phyloP scores from a whole-genome alignment of 2,329 filamentous ascomycete genomes.

The Penicillium capsulatum region DNA sequence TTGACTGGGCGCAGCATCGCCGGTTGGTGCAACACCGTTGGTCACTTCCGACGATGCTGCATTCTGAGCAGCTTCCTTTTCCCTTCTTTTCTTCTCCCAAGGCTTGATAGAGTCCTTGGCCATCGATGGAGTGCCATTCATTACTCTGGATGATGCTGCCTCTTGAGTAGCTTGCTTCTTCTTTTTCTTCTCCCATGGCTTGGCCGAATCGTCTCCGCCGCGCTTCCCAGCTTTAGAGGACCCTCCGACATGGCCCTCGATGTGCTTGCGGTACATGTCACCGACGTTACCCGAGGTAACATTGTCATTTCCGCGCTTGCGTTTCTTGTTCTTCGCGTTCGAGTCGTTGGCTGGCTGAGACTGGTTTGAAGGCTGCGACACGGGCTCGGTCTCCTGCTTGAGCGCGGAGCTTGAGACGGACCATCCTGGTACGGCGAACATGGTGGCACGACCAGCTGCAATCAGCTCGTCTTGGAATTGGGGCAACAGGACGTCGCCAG shows the following conservation, averaged over 20 bases:
- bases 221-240: constrained; percentile 15
- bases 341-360: constrained; percentile 34
- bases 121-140: background rate
- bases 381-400: constrained; percentile 61
- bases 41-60: background rate
- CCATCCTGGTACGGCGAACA: constrained; percentile 96
- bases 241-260: constrained; percentile 58
- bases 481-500: too few relatives aligned
- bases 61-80: background rate
- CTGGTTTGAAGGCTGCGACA: constrained; percentile 61
- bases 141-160: background rate
- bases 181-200: constrained; percentile 16
- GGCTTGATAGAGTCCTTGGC: constrained; percentile 13
- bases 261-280: constrained; percentile 72
- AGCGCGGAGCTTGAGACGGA: constrained; percentile 68
- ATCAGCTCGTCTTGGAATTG: too few relatives aligned
- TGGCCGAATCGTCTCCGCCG: constrained; percentile 9
- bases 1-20: constrained; percentile 22
- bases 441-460: constrained; percentile 13
- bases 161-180: background rate
- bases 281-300: constrained; percentile 69
- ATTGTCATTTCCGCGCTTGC: constrained; percentile 44
- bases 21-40: background rate
- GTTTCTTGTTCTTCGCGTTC: constrained; percentile 45
- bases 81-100: constrained; percentile 11